Conservation (phyloP, 768 basidiomycete species). For the Hydnum rufescens region DNA sequence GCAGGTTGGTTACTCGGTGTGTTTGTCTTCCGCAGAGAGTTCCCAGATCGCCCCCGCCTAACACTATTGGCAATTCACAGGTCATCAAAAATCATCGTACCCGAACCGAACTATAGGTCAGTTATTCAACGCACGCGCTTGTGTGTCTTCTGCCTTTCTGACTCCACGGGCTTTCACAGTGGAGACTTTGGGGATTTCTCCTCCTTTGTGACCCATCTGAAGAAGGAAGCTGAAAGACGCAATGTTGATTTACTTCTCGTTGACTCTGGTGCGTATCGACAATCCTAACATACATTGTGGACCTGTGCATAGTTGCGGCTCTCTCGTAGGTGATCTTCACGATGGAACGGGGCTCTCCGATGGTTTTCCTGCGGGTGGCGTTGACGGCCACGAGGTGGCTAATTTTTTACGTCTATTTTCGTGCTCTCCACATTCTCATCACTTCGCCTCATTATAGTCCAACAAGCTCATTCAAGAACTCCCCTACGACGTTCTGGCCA, state of each 20-base stretch:
- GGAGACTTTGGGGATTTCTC: slow-evolving; percentile 66
- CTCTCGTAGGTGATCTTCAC: slow-evolving; percentile 34
- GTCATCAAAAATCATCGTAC: slow-evolving; percentile 53
- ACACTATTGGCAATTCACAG: slow-evolving; percentile 20
- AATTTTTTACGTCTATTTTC: not conserved
- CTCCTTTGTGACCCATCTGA: slow-evolving; percentile 74
- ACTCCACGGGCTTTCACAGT: too few relatives aligned
- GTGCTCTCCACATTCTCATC: not conserved
- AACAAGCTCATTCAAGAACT: slow-evolving; percentile 54
- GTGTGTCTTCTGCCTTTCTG: too few relatives aligned
- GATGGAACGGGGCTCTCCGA: slow-evolving; percentile 68
- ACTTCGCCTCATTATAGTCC: slow-evolving; percentile 33
- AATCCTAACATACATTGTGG: not conserved
- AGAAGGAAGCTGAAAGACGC: slow-evolving; percentile 46
- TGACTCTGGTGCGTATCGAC: slow-evolving; percentile 25
- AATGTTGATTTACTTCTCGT: slow-evolving; percentile 71
- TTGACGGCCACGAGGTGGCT: slow-evolving; percentile 62
- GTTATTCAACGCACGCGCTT: too few relatives aligned
- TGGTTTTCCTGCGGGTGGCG: slow-evolving; percentile 46
- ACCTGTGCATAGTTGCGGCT: not conserved
- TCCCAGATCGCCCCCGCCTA: slow-evolving; percentile 1
- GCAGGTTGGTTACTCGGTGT: slow-evolving; percentile 8
- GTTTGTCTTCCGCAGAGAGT: not conserved
- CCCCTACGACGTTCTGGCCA: slow-evolving; percentile 65
- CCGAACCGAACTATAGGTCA: slow-evolving; percentile 71